Evolutionary conservation across 2,329 filamentous ascomycete species (phyloP).

Genomic region (Exophiala dermatitidis): DNA sequence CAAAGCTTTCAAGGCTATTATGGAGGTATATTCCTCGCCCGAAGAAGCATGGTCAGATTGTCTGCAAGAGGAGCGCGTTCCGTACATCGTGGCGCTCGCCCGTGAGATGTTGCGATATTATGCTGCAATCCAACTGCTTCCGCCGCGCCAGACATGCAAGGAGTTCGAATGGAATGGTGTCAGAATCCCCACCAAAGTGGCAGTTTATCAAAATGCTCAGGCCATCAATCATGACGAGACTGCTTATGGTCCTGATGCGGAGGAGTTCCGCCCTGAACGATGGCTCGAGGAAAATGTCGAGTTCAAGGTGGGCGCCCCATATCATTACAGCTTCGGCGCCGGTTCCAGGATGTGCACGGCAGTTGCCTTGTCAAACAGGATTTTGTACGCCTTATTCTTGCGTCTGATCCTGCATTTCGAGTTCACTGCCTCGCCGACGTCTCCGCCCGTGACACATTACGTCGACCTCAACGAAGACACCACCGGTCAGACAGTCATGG

Average conservation of each 20-base stretch:
- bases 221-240: constrained; percentile 54
- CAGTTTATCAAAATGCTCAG: constrained; percentile 60
- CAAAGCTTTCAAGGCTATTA: constrained; percentile 51
- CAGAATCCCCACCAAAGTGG: constrained; percentile 54
- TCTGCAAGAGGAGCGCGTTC: constrained; percentile 55
- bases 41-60: constrained; percentile 37
- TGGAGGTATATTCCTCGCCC: constrained; percentile 42
- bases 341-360: constrained; percentile 63
- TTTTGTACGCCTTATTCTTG: constrained; percentile 58
- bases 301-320: constrained; percentile 50
- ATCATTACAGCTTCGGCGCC: constrained; percentile 56
- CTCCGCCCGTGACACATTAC: background rate
- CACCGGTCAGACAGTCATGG: background rate
- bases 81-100: constrained; percentile 55
- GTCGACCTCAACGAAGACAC: background rate
- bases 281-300: constrained; percentile 44
- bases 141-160: constrained; percentile 54
- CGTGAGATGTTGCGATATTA: constrained; percentile 56
- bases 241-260: constrained; percentile 38
- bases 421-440: constrained; percentile 31
- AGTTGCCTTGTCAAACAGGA: constrained; percentile 54
- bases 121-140: constrained; percentile 54
- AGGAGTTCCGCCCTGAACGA: constrained; percentile 53
- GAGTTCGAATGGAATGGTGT: constrained; percentile 53
- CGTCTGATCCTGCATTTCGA: constrained; percentile 56